phyloP scores from a whole-genome alignment of 345 rosid genomes.

The Brassica nigra region DNA sequence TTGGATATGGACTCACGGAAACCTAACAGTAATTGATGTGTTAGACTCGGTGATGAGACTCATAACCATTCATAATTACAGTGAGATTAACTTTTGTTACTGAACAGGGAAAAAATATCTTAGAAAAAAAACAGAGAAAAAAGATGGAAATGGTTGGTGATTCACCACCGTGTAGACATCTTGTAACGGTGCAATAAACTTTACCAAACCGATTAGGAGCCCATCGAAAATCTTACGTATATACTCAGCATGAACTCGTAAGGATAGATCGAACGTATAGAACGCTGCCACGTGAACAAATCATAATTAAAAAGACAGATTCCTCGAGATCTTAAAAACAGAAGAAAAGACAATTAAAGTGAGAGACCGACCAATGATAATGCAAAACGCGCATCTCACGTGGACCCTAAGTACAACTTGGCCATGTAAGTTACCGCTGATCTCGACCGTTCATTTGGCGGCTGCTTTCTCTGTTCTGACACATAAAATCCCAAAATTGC shows the following conservation, averaged over 20 bases:
- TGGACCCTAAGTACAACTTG: slow-evolving; percentile 40
- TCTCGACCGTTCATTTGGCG: slow-evolving; percentile 45
- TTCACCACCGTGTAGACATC: background rate
- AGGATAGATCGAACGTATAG: background rate
- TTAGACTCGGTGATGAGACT: background rate
- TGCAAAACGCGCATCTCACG: slow-evolving; percentile 43
- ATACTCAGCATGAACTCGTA: background rate
- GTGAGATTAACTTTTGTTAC: background rate
- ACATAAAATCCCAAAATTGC: slow-evolving; percentile 30
- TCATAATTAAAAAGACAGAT: slow-evolving; percentile 28
- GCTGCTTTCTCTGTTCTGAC: slow-evolving; percentile 36
- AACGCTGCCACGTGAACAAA: slow-evolving; percentile 13
- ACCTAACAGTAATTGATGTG: background rate
- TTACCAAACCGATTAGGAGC: slow-evolving; percentile 6
- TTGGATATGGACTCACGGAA: too few relatives aligned
- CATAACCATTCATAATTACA: background rate
- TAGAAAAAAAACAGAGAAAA: background rate
- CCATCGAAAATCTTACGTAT: slow-evolving; percentile 13
- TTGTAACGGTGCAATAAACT: background rate
- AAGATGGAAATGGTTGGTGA: background rate
- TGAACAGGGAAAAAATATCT: background rate
- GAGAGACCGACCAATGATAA: slow-evolving; percentile 42
- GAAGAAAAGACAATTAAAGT: background rate
- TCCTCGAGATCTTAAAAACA: slow-evolving; percentile 37
- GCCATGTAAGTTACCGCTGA: slow-evolving; percentile 39